A percentile compares a stretch with the other conserved stretches of the same genome.
phyloP scores from a whole-genome alignment of 2,329 filamentous ascomycete species.

The Ophiostoma quercus region DNA sequence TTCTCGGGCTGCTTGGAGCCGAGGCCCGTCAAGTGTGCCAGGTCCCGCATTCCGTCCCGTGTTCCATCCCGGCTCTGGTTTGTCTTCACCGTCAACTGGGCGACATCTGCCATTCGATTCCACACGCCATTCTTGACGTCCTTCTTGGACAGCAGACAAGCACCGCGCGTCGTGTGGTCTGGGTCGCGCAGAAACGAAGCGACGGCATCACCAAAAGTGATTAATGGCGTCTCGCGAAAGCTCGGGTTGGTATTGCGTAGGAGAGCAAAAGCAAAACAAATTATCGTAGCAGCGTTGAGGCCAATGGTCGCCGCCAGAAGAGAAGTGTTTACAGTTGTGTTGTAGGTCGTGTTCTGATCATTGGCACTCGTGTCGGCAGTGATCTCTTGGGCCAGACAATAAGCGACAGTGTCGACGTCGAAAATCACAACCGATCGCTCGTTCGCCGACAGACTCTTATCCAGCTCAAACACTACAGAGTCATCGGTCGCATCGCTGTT shows the following conservation, averaged over 20 bases:
- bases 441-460: neutral
- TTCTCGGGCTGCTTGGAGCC: constrained; percentile 14
- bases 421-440: neutral
- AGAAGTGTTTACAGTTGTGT: constrained; percentile 41
- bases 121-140: constrained; percentile 44
- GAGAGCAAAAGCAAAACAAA: constrained; percentile 28
- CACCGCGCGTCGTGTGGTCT: constrained; percentile 41
- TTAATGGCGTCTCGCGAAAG: constrained; percentile 39
- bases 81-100: constrained; percentile 20
- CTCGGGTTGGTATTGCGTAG: constrained; percentile 31
- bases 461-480: neutral
- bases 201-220: constrained; percentile 49
- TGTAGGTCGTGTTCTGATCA: neutral
- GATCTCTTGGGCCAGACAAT: neutral
- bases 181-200: constrained; percentile 45
- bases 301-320: constrained; percentile 42
- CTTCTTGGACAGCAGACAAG: constrained; percentile 43
- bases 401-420: neutral
- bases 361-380: neutral
- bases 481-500: neutral
- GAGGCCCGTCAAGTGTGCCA: neutral
- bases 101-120: constrained; percentile 40
- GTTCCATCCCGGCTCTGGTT: neutral
- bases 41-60: neutral
- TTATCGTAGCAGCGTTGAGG: constrained; percentile 39